Conservation (phyloP, 1,139 yeast species). For the Suhomyces bokatorum region DNA sequence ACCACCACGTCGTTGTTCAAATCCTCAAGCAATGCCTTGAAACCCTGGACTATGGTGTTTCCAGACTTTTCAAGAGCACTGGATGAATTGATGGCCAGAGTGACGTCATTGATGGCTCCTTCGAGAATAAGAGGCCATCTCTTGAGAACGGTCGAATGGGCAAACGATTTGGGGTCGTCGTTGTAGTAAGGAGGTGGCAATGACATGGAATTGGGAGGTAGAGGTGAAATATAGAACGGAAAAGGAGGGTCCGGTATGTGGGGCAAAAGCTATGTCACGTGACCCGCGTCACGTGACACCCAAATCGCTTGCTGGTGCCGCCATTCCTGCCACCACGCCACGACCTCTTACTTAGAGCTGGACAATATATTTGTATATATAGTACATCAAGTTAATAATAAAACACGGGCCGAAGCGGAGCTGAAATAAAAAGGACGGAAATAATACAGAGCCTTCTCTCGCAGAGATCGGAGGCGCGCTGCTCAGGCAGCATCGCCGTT, state of each 20-base stretch:
- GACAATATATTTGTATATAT: constrained; percentile 11
- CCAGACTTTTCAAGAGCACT: constrained; percentile 31
- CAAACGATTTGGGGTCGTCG: constrained; percentile 76
- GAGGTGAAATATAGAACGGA: background rate
- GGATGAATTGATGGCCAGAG: constrained; percentile 17
- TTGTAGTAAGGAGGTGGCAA: constrained; percentile 50
- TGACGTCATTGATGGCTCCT: constrained; percentile 64
- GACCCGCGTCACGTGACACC: no score
- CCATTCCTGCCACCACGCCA: no score
- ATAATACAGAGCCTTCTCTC: constrained; percentile 12
- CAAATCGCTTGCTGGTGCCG: no score
- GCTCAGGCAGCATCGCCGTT: constrained; percentile 19
- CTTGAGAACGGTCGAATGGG: constrained; percentile 69
- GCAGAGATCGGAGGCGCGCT: constrained; percentile 3
- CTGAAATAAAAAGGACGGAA: constrained; percentile 11
- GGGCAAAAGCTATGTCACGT: background rate
- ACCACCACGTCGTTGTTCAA: constrained; percentile 42
- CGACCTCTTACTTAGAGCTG: background rate
- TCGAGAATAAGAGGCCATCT: constrained; percentile 88
- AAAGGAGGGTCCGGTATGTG: background rate
- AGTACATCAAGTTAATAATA: constrained; percentile 13
- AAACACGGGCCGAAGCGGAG: constrained; percentile 11
- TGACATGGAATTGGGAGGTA: constrained; percentile 10
- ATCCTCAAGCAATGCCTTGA: constrained; percentile 40
- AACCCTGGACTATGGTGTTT: constrained; percentile 31